A percentile compares a stretch with the other conserved stretches of the same genome.
phyloP scores from a whole-genome alignment of 176 grass and related monocot genomes.

The Melocanna baccifera region DNA sequence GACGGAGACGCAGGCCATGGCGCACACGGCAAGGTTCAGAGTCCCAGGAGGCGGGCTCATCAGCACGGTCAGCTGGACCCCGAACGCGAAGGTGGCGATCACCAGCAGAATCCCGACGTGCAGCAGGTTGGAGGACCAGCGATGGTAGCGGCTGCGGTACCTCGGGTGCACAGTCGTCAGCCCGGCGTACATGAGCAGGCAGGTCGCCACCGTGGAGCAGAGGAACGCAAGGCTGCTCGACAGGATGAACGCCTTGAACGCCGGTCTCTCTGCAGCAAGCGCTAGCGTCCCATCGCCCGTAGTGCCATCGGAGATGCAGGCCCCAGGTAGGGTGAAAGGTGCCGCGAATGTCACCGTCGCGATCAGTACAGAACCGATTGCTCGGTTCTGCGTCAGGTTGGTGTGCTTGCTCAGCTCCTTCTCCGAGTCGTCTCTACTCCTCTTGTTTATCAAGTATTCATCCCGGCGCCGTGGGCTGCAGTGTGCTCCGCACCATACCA shows the following conservation, averaged over 20 bases:
- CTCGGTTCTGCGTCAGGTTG: slow-evolving; percentile 35
- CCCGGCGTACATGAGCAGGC: slow-evolving; percentile 36
- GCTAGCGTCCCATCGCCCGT: too few species aligned
- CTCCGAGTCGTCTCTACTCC: not conserved
- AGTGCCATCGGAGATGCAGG: too few species aligned
- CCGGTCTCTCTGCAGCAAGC: not conserved
- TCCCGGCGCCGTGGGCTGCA: slow-evolving; percentile 25
- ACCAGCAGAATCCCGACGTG: slow-evolving; percentile 27
- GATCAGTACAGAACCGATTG: slow-evolving; percentile 42
- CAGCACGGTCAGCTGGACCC: slow-evolving; percentile 14
- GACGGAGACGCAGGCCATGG: slow-evolving; percentile 30
- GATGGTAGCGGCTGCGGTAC: slow-evolving; percentile 7
- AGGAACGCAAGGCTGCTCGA: slow-evolving; percentile 34
- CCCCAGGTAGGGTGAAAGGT: slow-evolving; percentile 24
- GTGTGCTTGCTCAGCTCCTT: slow-evolving; percentile 34
- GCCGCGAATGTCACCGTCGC: slow-evolving; percentile 43
- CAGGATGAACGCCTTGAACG: slow-evolving; percentile 39
- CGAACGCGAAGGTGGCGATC: slow-evolving; percentile 34
- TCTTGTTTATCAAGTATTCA: not conserved
- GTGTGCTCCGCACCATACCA: slow-evolving; percentile 39
- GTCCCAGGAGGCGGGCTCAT: slow-evolving; percentile 8
- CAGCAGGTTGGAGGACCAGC: slow-evolving; percentile 19
- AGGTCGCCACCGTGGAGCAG: slow-evolving; percentile 38
- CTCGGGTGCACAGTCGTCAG: slow-evolving; percentile 31
- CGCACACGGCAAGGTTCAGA: slow-evolving; percentile 24